Evolutionary conservation across 2,329 filamentous ascomycete genomes (phyloP).

Genomic region (Aspergillus cejpii): DNA sequence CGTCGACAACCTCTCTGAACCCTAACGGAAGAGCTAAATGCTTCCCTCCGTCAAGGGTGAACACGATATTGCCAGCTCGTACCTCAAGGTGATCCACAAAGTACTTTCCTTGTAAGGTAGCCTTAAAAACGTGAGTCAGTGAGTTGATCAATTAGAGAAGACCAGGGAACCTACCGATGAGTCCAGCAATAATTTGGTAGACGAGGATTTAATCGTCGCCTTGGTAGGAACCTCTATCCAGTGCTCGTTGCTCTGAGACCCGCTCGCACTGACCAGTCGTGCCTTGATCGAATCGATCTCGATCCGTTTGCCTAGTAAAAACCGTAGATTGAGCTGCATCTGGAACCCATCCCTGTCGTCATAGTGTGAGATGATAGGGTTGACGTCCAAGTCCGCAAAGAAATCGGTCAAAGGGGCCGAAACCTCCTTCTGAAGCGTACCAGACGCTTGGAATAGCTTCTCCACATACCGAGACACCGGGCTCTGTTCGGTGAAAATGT

Average conservation of each 20-base stretch:
- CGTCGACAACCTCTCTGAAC: constrained; percentile 31
- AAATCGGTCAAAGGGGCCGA: constrained; percentile 64
- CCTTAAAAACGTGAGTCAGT: constrained; percentile 19
- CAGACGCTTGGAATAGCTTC: constrained; percentile 45
- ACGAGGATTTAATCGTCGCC: constrained; percentile 50
- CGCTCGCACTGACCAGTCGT: constrained; percentile 50
- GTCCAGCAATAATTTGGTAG: constrained; percentile 47
- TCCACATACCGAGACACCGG: constrained; percentile 33
- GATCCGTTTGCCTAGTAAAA: constrained; percentile 65
- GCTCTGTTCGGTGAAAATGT: constrained; percentile 25
- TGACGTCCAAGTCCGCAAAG: constrained; percentile 63
- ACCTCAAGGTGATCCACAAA: constrained; percentile 66
- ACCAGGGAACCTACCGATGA: constrained; percentile 38
- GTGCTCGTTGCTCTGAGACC: constrained; percentile 55
- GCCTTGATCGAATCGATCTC: constrained; percentile 59
- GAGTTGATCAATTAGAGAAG: background rate
- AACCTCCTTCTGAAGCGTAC: constrained; percentile 53
- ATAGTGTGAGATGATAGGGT: constrained; percentile 62
- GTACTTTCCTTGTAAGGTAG: constrained; percentile 58
- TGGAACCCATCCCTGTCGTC: constrained; percentile 68
- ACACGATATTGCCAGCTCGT: constrained; percentile 36
- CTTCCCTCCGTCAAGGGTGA: constrained; percentile 28
- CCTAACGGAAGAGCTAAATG: constrained; percentile 29
- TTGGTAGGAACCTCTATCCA: constrained; percentile 51
- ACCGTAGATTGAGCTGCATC: constrained; percentile 60